These are phyloP conservation scores for Bolboschoenoplectus hybrid DNA, from an alignment of 202 grass and related monocot genomes.

Conservation along the genomic window DNA sequence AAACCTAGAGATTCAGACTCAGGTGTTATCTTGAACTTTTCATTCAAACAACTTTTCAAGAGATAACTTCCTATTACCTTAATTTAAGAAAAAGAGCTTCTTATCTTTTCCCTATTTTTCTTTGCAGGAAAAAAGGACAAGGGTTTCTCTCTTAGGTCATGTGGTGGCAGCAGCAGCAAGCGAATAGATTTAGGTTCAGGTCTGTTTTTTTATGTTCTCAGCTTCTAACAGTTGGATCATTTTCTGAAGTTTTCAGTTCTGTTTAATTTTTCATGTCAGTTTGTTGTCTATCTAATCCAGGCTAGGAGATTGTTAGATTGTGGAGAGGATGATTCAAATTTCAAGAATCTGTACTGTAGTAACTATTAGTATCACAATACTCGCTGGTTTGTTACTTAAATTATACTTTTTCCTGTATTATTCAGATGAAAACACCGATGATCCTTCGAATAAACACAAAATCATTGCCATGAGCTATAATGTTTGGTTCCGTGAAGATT, in stretches of 20 bases:
- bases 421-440: slow-evolving; percentile 33
- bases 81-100: neutral
- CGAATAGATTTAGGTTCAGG: slow-evolving; percentile 37
- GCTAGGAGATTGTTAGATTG: neutral
- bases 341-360: neutral
- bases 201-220: neutral
- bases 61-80: neutral
- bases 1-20: neutral
- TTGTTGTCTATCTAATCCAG: neutral
- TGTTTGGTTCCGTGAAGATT: slow-evolving; percentile 88
- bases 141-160: slow-evolving; percentile 32
- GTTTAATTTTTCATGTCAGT: neutral
- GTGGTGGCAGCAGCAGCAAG: slow-evolving; percentile 27
- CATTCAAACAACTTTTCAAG: neutral
- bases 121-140: slow-evolving; percentile 29
- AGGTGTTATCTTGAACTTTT: neutral
- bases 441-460: slow-evolving; percentile 44
- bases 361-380: neutral
- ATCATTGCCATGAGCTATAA: slow-evolving; percentile 91
- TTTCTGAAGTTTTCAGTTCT: neutral
- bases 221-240: neutral
- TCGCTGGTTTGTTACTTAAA: neutral
- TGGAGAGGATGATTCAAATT: neutral
- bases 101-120: neutral
- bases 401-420: slow-evolving; percentile 21